Base-by-base conservation (phyloP, 306 rosid species). In the Cyamopsis tetragonoloba region DNA sequence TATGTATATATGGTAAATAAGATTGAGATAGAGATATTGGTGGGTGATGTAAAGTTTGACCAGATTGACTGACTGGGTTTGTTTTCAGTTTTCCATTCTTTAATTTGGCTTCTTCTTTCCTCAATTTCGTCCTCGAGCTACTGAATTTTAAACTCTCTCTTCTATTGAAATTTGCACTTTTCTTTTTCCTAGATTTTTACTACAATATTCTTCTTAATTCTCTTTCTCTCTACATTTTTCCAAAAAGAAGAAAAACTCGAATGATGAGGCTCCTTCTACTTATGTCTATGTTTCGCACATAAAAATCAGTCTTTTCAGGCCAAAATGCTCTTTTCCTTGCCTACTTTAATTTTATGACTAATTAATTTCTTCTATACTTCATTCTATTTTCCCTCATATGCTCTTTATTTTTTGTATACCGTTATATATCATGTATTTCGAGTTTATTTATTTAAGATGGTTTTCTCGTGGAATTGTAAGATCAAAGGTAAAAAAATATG, bases 81-180 rank as follows among this genome's bases (percentile, higher is more conserved):
- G 74, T 62, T 50, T 51, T 43, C 39, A 66, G 38, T 48, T 73
- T 64, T 50, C 43, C 49, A 3, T 77, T 66, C 62, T 76, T 78
- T 68, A 59, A 82, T 86, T 88, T 85, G 88, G 97, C 84, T 62
- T 72, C 62, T 82, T 74, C 67, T 70, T 76, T 77, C 95, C 90
- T 78, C 74, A 55, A 83, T 79, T 87, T 66, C 86, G 79, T 84
- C 98, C 96, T 88, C 96, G 96, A 88, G 98, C 96, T 72, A 87
- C 91, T 83, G 96, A 88, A 73, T 69, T 50, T 71, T 53, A 79
- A 76, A 78, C 80, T 79, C 86, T 79, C 86, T 57, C 62, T 69
- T 80, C 84, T 75, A 82, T 87, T 70, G 96, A 89, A 83, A 85
- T 75, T 79, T 84, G 87, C 74, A 80, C 73, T 91, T 87, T 90